Evolutionary conservation across 2,329 filamentous ascomycete species (phyloP).

Genomic region (Ilyonectria sp.): DNA sequence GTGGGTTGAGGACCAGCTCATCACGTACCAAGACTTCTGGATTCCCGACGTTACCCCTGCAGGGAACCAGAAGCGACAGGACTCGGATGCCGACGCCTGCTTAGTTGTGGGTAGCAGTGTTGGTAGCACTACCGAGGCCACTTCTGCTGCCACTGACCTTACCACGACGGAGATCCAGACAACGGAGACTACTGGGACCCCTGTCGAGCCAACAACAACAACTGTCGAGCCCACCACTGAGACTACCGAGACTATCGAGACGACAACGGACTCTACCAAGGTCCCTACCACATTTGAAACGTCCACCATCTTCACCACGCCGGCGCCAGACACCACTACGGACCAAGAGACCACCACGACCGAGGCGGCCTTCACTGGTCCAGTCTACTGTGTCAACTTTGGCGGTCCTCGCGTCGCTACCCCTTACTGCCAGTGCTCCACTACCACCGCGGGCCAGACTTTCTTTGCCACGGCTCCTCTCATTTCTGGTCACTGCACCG

Average conservation of each 20-base stretch:
- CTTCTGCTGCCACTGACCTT: constrained; percentile 3
- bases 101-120: constrained; percentile 8
- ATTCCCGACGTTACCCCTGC: background rate
- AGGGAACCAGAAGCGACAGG: constrained; percentile 23
- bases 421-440: constrained; percentile 36
- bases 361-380: constrained; percentile 23
- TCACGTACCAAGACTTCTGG: constrained; percentile 34
- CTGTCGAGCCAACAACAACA: background rate
- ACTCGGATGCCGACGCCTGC: constrained; percentile 21
- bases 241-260: background rate
- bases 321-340: constrained; percentile 1
- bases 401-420: constrained; percentile 33
- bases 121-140: constrained; percentile 2
- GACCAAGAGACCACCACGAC: constrained; percentile 19
- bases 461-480: constrained; percentile 32
- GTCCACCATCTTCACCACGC: constrained; percentile 14
- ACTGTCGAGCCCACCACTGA: background rate
- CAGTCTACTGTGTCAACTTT: constrained; percentile 28
- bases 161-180: constrained; percentile 7
- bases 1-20: constrained; percentile 39
- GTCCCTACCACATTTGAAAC: constrained; percentile 31
- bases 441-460: constrained; percentile 27
- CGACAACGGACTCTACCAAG: background rate
- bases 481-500: constrained; percentile 23
- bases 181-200: background rate